A percentile compares a stretch with the other conserved stretches of the same genome.
Evolutionary conservation across 1,139 yeast species (phyloP).

Genomic region (Candida sanyaensis): DNA sequence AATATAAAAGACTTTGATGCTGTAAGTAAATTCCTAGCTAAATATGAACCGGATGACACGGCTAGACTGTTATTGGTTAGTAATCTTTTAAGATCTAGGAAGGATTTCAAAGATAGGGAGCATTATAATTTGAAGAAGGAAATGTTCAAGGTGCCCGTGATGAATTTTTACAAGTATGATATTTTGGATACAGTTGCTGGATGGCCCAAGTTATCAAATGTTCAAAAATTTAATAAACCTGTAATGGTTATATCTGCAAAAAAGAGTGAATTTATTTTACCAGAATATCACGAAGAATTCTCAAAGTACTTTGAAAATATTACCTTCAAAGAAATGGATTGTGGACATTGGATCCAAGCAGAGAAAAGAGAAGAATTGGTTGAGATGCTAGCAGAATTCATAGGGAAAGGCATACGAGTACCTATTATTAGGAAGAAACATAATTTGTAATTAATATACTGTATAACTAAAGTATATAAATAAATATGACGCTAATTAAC

Average conservation of each 20-base stretch:
- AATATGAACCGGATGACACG: constrained; percentile 24
- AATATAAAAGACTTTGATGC: constrained; percentile 8
- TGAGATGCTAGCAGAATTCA: constrained; percentile 21
- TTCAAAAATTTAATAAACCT: constrained; percentile 31
- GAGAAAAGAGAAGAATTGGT: constrained; percentile 43
- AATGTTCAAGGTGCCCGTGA: constrained; percentile 26
- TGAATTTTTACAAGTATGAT: constrained; percentile 27
- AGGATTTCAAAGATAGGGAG: constrained; percentile 6
- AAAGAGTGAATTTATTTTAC: constrained; percentile 41
- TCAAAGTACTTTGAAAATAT: constrained; percentile 36
- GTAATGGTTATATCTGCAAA: constrained; percentile 43
- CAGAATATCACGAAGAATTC: constrained; percentile 30
- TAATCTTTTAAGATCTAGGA: constrained; percentile 20
- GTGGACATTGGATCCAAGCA: constrained; percentile 50
- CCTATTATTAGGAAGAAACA: not conserved
- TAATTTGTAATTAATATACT: not conserved
- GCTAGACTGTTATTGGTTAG: constrained; percentile 32
- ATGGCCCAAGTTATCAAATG: constrained; percentile 42
- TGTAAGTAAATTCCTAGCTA: constrained; percentile 20
- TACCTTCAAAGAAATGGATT: constrained; percentile 30
- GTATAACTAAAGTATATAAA: too few relatives aligned
- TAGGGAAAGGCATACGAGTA: constrained; percentile 3
- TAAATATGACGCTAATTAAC: too few relatives aligned
- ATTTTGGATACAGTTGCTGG: constrained; percentile 34
- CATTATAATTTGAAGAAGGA: constrained; percentile 18